A percentile compares a stretch with the other conserved stretches of the same genome.
Conservation (phyloP, 345 rosid genomes). For the Acer yangbiense region DNA sequence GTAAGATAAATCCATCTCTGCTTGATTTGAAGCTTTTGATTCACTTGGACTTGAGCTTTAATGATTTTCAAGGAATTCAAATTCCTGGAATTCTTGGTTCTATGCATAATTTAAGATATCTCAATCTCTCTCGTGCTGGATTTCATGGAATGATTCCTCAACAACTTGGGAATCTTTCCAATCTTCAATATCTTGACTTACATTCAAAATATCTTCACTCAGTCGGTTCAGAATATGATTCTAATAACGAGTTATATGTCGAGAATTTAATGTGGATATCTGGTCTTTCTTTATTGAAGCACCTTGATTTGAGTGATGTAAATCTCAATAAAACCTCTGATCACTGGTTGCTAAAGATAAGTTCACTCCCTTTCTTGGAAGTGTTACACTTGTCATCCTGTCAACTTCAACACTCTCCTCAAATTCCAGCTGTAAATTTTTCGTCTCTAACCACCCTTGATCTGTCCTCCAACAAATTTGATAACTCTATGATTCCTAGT, state of each 20-base stretch:
- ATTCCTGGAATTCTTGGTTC: neutral
- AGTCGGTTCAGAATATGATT: too few relatives aligned
- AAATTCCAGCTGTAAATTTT: neutral
- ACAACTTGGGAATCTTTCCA: too few relatives aligned
- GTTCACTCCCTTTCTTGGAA: neutral
- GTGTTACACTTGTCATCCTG: neutral
- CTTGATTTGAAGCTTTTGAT: neutral
- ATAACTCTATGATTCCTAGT: neutral
- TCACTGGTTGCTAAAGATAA: neutral
- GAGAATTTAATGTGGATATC: neutral
- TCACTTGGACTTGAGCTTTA: neutral
- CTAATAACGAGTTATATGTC: too few relatives aligned
- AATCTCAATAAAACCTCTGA: neutral
- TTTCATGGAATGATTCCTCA: neutral
- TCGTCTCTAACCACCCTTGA: neutral
- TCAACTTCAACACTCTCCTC: neutral
- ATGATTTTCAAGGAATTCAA: neutral
- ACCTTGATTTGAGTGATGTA: neutral
- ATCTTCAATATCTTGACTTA: too few relatives aligned
- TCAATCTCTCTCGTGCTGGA: neutral
- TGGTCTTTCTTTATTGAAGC: neutral
- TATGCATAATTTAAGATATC: neutral
- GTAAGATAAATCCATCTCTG: slow-evolving; percentile 8
- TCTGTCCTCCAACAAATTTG: neutral
- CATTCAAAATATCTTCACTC: too few relatives aligned